Base-by-base conservation (phyloP, 495 filamentous ascomycete genomes). In the Xylaria longipes region DNA sequence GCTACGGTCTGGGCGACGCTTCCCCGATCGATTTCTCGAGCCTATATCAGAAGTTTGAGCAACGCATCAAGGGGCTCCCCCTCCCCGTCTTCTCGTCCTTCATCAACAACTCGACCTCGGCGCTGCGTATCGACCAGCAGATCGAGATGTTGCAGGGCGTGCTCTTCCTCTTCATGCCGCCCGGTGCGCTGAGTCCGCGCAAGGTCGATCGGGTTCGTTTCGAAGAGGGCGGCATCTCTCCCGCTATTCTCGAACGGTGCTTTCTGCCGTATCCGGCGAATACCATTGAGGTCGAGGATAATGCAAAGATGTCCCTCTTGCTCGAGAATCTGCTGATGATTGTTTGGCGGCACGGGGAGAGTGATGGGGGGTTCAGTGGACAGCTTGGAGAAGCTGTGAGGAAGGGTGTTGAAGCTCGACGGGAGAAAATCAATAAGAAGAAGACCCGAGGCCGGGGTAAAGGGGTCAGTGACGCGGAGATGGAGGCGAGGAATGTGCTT, bases 291-390 rank as follows among this genome's bases (percentile, higher is more conserved):
- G 79, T 86, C 0, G 85, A 85, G 6, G 93, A 97, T 61, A 97
- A 98, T 76, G 90, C 92, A 3, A 95, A 94, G 80, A 84, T 97
- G 41, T 91, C 91, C 5, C 80, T 97, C 3, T 76, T 93, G 63
- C 78, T 97, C 0, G 95, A 99, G 80, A 84, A 85, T 0, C 78
- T 97, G 67, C 72, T 95, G 64, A 85, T 90, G 56, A 80, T 91
- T 5, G 75, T 94, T n/a, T 81, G 82, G 73, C 72, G 68, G 31
- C 52, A 65, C 14, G 22, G 62, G 5, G 83, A 84, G 1, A 75
- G 79, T 0, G 70, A 91, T 9, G 75, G 73, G 27, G 6, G 35
- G 1, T 81, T 87, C 57, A 87, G 85, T 20, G 72, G 77, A 0
- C 74, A 72, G 5, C 74, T 97, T 29, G 78, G 83, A 20, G 70